phyloP scores from a whole-genome alignment of 179 eudicot genomes.

The Beta macrorhiza region DNA sequence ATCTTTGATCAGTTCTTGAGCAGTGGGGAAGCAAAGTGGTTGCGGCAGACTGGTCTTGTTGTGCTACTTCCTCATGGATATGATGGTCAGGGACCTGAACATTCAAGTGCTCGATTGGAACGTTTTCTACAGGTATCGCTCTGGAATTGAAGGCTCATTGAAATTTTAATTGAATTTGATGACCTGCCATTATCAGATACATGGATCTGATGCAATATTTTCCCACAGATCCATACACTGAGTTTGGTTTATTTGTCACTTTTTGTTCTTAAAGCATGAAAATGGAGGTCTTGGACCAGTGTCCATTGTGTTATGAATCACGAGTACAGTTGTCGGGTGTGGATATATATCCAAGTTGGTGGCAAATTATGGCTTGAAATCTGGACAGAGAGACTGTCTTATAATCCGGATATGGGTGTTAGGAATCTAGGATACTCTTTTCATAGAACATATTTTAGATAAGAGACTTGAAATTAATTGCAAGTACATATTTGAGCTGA shows the following conservation, averaged over 20 bases:
- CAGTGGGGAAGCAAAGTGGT: conserved; percentile 39
- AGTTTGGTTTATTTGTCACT: background rate
- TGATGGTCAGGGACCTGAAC: conserved; percentile 41
- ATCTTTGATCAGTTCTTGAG: conserved; percentile 37
- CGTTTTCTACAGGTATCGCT: conserved; percentile 34
- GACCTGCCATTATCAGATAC: background rate
- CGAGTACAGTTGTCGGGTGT: background rate
- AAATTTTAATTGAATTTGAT: background rate
- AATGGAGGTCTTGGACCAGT: background rate
- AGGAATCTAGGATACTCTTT: background rate
- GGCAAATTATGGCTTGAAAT: background rate
- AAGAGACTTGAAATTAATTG: background rate
- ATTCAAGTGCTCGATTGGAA: conserved; percentile 38
- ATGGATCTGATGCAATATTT: background rate
- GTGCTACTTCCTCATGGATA: conserved; percentile 39
- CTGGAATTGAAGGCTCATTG: background rate
- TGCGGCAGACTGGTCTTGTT: conserved; percentile 38
- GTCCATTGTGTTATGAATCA: background rate
- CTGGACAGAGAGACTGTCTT: background rate
- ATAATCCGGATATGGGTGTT: background rate
- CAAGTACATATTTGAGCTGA: background rate
- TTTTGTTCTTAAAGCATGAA: background rate
- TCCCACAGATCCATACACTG: background rate
- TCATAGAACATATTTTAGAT: background rate
- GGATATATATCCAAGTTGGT: background rate